Conservation (phyloP, 805 yeast genomes). For the Starmerella vaccinii region DNA sequence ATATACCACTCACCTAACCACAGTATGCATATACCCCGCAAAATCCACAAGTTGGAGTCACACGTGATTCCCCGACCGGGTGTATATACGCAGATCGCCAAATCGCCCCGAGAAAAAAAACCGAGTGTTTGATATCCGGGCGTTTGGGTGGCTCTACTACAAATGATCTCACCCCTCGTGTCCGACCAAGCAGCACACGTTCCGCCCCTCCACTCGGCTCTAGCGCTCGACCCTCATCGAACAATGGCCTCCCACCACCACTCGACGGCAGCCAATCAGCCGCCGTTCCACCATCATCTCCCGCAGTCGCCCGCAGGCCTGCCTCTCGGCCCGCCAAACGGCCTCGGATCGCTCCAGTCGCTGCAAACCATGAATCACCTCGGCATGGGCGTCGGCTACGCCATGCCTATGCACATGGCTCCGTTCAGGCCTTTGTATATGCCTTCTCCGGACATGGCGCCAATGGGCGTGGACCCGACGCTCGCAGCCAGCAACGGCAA, state of each 20-base stretch:
- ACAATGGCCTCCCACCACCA: neutral
- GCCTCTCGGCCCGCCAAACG: neutral
- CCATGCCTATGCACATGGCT: constrained; percentile 4
- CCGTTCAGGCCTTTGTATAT: constrained; percentile 5
- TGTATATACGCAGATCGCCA: constrained; percentile 2
- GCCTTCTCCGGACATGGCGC: neutral
- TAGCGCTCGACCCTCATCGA: neutral
- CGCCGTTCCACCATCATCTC: neutral
- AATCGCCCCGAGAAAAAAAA: neutral
- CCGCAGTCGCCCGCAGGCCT: neutral
- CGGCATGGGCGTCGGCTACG: constrained; percentile 2
- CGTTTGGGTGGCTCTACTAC: neutral
- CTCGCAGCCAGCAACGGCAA: neutral
- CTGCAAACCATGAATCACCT: neutral
- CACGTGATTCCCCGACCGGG: neutral
- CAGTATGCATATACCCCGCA: constrained; percentile 3
- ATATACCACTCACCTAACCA: neutral
- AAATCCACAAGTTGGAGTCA: neutral
- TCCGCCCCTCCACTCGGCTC: neutral
- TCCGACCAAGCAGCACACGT: neutral
- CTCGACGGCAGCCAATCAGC: neutral
- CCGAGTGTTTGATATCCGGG: neutral
- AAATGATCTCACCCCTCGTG: neutral
- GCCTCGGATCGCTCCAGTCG: neutral
- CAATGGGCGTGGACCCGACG: neutral